phyloP scores from a whole-genome alignment of 2,329 filamentous ascomycete species.

The Pseudogymnoascus sp. region DNA sequence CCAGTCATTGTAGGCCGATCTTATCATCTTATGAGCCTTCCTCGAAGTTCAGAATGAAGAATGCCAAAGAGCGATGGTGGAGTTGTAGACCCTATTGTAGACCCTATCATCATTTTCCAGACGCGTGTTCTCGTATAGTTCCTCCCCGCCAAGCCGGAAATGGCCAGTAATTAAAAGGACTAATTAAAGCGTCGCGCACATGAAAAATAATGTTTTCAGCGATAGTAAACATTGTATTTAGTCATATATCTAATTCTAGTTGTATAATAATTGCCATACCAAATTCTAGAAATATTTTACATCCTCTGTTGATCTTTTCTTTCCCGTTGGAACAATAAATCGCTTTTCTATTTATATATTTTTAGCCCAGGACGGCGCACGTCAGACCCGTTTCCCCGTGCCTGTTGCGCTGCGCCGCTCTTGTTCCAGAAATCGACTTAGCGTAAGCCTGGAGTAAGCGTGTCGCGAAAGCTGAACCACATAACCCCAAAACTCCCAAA shows the following conservation, averaged over 20 bases:
- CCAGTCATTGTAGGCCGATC: neutral
- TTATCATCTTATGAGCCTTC: neutral
- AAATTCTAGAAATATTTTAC: neutral
- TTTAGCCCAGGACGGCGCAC: conserved; percentile 5
- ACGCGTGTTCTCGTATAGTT: neutral
- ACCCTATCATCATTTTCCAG: neutral
- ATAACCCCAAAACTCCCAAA: conserved; percentile 5
- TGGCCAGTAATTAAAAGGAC: neutral
- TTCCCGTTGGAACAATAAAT: neutral
- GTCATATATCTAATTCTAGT: neutral
- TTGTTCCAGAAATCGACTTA: conserved; percentile 6
- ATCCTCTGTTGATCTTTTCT: neutral
- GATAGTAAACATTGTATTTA: neutral
- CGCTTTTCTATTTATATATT: conserved; percentile 10
- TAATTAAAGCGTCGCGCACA: neutral
- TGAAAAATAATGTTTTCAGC: conserved; percentile 7
- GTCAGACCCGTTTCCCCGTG: neutral
- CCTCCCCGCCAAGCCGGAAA: neutral
- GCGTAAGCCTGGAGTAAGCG: neutral
- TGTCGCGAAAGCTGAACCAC: conserved; percentile 4
- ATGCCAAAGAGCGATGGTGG: neutral
- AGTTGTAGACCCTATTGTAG: neutral
- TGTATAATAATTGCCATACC: neutral
- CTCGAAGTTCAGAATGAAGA: neutral
- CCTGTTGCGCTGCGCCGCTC: neutral